Conservation (phyloP, 257 asterid genomes). For the Fraxinus quadrangulata region DNA sequence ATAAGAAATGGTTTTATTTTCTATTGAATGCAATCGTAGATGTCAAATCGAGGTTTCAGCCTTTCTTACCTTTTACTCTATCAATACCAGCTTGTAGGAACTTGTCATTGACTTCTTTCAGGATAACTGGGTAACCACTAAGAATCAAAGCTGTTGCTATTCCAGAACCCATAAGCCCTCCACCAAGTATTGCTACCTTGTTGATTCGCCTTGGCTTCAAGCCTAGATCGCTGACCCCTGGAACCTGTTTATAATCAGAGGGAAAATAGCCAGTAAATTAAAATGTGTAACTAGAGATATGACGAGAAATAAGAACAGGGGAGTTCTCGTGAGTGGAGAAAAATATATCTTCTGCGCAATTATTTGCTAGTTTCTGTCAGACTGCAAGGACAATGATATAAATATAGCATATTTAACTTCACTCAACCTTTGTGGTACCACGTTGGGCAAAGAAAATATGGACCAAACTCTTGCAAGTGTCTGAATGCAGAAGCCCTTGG, state of each 20-base stretch:
- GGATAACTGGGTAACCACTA: constrained; percentile 65
- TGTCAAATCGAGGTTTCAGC: constrained; percentile 15
- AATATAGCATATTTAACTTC: constrained; percentile 1
- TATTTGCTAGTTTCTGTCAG: not conserved
- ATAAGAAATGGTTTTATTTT: not conserved
- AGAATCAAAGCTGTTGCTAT: constrained; percentile 87
- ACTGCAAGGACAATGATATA: not conserved
- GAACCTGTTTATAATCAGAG: constrained; percentile 54
- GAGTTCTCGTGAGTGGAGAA: not conserved
- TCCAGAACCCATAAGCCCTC: constrained; percentile 98
- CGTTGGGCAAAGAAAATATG: constrained; percentile 96
- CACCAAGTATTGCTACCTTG: constrained; percentile 91
- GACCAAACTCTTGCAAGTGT: constrained; percentile 90
- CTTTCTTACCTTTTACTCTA: constrained; percentile 72
- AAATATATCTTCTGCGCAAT: not conserved
- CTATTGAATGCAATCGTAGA: constrained; percentile 1
- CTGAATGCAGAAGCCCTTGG: constrained; percentile 67
- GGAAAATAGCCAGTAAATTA: not conserved
- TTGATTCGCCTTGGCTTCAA: constrained; percentile 73
- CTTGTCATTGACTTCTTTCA: constrained; percentile 87
- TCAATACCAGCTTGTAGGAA: constrained; percentile 80
- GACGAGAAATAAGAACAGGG: not conserved
- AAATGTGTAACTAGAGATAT: not conserved
- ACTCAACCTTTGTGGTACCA: constrained; percentile 78
- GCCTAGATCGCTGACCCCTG: constrained; percentile 81